Conservation (phyloP, 495 filamentous ascomycete species). For the Saxispiralis lemnorum region DNA sequence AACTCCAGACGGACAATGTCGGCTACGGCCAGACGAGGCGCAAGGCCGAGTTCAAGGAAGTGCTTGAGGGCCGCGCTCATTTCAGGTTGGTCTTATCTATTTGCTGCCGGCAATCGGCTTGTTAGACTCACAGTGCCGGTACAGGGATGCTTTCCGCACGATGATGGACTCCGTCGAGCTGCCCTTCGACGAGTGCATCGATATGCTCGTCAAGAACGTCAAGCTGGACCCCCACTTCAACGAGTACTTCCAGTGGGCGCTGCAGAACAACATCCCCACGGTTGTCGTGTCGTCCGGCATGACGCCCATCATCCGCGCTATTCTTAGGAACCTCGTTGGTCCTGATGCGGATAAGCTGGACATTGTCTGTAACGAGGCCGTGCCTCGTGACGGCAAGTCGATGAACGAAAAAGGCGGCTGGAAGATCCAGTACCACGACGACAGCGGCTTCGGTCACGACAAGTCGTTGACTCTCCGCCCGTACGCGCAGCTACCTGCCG, state of each 20-base stretch:
- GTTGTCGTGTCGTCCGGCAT: constrained; percentile 83
- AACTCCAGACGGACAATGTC: constrained; percentile 62
- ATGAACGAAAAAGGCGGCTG: constrained; percentile 66
- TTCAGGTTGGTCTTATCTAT: constrained; percentile 42
- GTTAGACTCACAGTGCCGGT: not conserved
- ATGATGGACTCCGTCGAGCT: constrained; percentile 72
- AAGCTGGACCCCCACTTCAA: constrained; percentile 70
- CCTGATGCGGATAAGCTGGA: constrained; percentile 52
- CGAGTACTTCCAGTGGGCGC: constrained; percentile 67
- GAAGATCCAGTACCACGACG: constrained; percentile 76
- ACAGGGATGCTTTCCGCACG: constrained; percentile 58
- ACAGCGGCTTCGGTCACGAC: constrained; percentile 80
- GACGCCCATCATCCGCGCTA: constrained; percentile 72
- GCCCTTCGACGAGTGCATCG: constrained; percentile 65
- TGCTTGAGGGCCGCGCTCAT: constrained; percentile 43
- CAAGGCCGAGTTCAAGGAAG: constrained; percentile 46
- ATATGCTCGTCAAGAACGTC: constrained; percentile 61
- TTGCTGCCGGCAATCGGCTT: not conserved
- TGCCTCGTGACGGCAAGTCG: constrained; percentile 46
- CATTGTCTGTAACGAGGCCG: constrained; percentile 72
- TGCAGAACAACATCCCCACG: constrained; percentile 68
- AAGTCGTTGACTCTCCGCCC: constrained; percentile 76
- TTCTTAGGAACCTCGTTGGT: constrained; percentile 64
- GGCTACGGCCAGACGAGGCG: constrained; percentile 59
- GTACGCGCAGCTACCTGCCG: constrained; percentile 51